Conservation (phyloP, 495 filamentous ascomycete genomes). For the Lophiostoma macrostomum region DNA sequence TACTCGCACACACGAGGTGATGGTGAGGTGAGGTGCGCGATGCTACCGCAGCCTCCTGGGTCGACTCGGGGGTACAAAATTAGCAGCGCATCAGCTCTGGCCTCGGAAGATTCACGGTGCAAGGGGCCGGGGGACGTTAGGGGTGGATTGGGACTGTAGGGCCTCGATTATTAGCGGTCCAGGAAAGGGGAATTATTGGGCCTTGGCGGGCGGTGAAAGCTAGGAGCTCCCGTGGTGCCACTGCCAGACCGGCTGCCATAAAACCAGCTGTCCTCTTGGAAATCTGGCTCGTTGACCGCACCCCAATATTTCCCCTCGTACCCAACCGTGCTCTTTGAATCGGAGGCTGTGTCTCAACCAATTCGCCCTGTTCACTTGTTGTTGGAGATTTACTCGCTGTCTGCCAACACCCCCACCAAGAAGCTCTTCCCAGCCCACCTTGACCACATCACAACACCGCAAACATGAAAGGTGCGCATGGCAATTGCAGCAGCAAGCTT, state of each 20-base stretch:
- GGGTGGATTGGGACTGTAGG: conserved; percentile 3
- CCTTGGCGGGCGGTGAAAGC: conserved; percentile 20
- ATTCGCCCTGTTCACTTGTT: not conserved
- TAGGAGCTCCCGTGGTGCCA: conserved; percentile 25
- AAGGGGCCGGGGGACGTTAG: conserved; percentile 20
- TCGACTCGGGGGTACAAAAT: conserved; percentile 6
- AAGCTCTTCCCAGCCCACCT: not conserved
- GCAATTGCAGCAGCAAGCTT: not conserved
- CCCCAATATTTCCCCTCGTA: conserved; percentile 1
- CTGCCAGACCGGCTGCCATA: conserved; percentile 12
- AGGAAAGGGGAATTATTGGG: conserved; percentile 13
- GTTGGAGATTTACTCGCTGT: conserved; percentile 15
- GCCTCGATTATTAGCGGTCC: not conserved
- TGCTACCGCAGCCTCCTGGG: conserved; percentile 12
- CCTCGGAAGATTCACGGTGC: conserved; percentile 1
- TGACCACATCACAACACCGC: conserved; percentile 6
- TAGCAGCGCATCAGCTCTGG: conserved; percentile 23
- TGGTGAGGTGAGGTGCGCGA: too few relatives aligned
- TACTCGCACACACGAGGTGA: conserved; percentile 8
- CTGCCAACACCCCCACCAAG: conserved; percentile 4
- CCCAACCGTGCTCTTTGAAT: not conserved
- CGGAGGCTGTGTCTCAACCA: not conserved
- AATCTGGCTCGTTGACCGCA: conserved; percentile 10
- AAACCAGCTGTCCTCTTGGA: conserved; percentile 31
- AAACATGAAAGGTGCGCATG: conserved; percentile 33